Conservation (phyloP, 345 rosid species). For the Bretschneidera sinensis region DNA sequence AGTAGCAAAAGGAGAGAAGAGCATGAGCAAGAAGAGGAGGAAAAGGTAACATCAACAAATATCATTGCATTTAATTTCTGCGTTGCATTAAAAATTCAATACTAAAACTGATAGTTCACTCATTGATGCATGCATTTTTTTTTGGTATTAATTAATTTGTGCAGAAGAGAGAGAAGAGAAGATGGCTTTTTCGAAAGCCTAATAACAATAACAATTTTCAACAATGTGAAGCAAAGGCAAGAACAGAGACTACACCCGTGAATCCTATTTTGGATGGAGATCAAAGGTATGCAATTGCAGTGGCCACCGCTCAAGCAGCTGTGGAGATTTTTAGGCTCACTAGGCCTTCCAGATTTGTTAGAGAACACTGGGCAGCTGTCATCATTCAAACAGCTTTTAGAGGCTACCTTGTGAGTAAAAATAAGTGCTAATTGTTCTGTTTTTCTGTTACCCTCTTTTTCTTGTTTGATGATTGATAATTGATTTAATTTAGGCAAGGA, state of each 20-base stretch:
- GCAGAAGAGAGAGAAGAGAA: slow-evolving; percentile 74
- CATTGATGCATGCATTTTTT: too few relatives aligned
- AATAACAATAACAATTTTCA: slow-evolving; percentile 24
- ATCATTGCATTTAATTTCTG: background rate
- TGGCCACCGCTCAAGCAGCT: slow-evolving; percentile 57
- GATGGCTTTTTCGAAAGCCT: slow-evolving; percentile 65
- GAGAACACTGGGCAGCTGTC: slow-evolving; percentile 68
- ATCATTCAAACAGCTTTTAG: slow-evolving; percentile 79
- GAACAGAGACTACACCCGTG: background rate
- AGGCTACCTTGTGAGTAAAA: slow-evolving; percentile 69
- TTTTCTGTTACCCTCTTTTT: background rate
- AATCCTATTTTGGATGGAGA: slow-evolving; percentile 29
- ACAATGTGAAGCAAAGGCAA: slow-evolving; percentile 17
- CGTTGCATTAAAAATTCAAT: too few relatives aligned
- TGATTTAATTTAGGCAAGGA: slow-evolving; percentile 47
- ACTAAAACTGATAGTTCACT: too few relatives aligned
- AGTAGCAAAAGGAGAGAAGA: slow-evolving; percentile 36
- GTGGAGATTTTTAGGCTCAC: slow-evolving; percentile 58
- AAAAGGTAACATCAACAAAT: slow-evolving; percentile 34
- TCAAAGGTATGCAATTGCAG: slow-evolving; percentile 47
- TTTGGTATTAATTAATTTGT: background rate
- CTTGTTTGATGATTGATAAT: background rate
- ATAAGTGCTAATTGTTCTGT: too few relatives aligned
- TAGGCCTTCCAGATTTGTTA: slow-evolving; percentile 37
- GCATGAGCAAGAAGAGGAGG: slow-evolving; percentile 51